Conservation (phyloP, 1,284 basidiomycete genomes). For the Afroboletus lepidellus region DNA sequence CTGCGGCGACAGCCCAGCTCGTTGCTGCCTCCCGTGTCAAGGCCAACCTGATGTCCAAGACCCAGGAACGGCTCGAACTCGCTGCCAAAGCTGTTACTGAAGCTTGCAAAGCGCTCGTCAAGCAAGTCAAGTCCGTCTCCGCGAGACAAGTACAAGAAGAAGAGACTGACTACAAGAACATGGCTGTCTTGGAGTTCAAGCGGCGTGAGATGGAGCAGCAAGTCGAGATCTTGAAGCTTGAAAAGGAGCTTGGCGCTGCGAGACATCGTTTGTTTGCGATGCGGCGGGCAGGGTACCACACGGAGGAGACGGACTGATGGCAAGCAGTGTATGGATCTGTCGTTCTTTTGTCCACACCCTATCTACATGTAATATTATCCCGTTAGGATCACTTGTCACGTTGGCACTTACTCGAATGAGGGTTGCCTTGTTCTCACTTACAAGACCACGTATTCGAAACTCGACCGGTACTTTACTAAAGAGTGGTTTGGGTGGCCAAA, state of each 20-base stretch:
- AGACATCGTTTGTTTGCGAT: conserved; percentile 85
- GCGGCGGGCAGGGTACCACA: conserved; percentile 88
- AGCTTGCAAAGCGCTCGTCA: conserved; percentile 96
- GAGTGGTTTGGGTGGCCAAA: background rate
- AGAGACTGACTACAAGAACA: conserved; percentile 85
- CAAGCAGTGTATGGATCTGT: conserved; percentile 7
- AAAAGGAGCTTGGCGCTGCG: conserved; percentile 92
- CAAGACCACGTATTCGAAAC: background rate
- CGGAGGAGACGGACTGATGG: conserved; percentile 67
- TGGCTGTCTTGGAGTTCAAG: conserved; percentile 97
- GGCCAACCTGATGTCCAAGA: conserved; percentile 97
- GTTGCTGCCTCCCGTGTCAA: conserved; percentile 98
- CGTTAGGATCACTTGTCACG: background rate
- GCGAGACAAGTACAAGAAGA: conserved; percentile 82
- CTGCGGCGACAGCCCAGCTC: conserved; percentile 94
- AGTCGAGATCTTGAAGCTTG: conserved; percentile 94
- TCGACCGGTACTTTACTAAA: background rate
- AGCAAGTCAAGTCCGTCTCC: conserved; percentile 94
- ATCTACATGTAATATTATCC: conserved; percentile 27
- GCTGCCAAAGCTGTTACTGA: conserved; percentile 98
- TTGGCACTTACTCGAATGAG: background rate
- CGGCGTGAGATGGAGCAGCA: conserved; percentile 98
- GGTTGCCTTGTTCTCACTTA: background rate
- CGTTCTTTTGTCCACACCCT: too few species aligned
- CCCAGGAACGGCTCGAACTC: conserved; percentile 92